Base-by-base conservation (phyloP, 768 basidiomycete species). In the Lactifluus piperatus region DNA sequence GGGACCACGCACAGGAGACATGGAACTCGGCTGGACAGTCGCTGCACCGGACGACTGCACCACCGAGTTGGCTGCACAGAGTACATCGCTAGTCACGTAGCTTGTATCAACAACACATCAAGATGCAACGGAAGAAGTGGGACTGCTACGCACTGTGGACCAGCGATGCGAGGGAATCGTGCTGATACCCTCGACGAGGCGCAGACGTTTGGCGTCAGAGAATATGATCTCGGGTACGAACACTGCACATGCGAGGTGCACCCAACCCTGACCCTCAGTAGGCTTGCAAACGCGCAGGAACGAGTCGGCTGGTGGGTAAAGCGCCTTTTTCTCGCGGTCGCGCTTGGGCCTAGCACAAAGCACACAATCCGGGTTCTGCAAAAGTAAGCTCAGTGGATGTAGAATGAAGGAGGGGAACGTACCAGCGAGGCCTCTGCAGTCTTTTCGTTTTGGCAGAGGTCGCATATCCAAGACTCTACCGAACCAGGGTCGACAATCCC, bases 201-300 rank as follows among this genome's bases (percentile, higher is more conserved):
- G 83, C 46, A 97, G 74, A 14, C 80, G 80, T 6, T 75, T 68
- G 0, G 90, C 81, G 66, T 94, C 88, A 24, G 88, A 84, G 70
- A 88, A 95, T 4, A 74, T 78, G n/a, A 94, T 73, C 66, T 97
- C 94, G 4, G 86, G 86, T 29, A 84, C 81, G 73, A 92, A 97
- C 1, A 90, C 83, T 2, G 94, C 82, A 74, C 95, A 98, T 4
- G 97, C 72, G 32, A 94, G 77, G 69, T 98, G 95, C 0, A 84
- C 85, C 94, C 94, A 97, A 56, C 88, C 86, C 70, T 91, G 87
- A 10, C 91, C 91, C 74, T 97, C 94, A 0, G 94, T 95, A 7
- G 91, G 91, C 68, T 94, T 95, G 68, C 82, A 84, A 43, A 84
- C 82, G 56, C 91, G 79, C 57, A 94, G 73, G 68, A 79, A 94